phyloP scores from a whole-genome alignment of 495 filamentous ascomycete species.

The Umbilicaria muhlenbergii region DNA sequence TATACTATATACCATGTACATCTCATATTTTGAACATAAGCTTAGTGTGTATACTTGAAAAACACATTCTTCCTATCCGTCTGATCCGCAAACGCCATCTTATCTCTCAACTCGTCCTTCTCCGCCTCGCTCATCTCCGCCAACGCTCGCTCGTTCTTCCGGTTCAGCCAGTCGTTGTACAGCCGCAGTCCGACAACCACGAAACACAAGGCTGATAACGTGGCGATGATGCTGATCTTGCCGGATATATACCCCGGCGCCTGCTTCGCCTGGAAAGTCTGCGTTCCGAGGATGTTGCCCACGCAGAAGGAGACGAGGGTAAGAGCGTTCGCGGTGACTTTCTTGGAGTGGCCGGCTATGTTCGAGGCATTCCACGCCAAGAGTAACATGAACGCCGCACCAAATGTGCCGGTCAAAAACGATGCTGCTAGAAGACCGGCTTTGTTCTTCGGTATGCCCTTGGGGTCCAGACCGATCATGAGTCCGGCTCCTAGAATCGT shows the following conservation, averaged over 20 bases:
- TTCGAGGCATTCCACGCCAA: slow-evolving; percentile 18
- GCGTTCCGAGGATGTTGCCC: slow-evolving; percentile 43
- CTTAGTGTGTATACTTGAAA: slow-evolving; percentile 21
- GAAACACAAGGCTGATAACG: slow-evolving; percentile 14
- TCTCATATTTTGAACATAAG: background rate
- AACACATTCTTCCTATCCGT: slow-evolving; percentile 21
- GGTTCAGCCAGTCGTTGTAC: slow-evolving; percentile 18
- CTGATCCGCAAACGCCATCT: slow-evolving; percentile 21
- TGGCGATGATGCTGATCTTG: slow-evolving; percentile 20
- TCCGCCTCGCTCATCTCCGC: slow-evolving; percentile 14
- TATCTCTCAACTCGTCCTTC: slow-evolving; percentile 14
- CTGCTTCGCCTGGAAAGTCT: slow-evolving; percentile 36
- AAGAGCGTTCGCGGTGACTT: slow-evolving; percentile 18
- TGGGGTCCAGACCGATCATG: slow-evolving; percentile 22
- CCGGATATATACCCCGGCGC: slow-evolving; percentile 24
- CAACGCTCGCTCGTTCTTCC: slow-evolving; percentile 14
- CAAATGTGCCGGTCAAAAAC: slow-evolving; percentile 18
- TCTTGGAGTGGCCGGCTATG: slow-evolving; percentile 18
- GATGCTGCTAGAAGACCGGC: slow-evolving; percentile 19
- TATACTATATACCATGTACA: too few species aligned
- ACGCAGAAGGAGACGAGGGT: slow-evolving; percentile 32
- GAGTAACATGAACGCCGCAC: slow-evolving; percentile 18
- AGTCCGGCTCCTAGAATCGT: slow-evolving; percentile 20
- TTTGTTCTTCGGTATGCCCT: slow-evolving; percentile 18
- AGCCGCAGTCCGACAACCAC: slow-evolving; percentile 17